Evolutionary conservation across 2,329 filamentous ascomycete species (phyloP), one percentile per base, ranked within the genome.

Genomic region (Sphaerostilbella broomeana): DNA sequence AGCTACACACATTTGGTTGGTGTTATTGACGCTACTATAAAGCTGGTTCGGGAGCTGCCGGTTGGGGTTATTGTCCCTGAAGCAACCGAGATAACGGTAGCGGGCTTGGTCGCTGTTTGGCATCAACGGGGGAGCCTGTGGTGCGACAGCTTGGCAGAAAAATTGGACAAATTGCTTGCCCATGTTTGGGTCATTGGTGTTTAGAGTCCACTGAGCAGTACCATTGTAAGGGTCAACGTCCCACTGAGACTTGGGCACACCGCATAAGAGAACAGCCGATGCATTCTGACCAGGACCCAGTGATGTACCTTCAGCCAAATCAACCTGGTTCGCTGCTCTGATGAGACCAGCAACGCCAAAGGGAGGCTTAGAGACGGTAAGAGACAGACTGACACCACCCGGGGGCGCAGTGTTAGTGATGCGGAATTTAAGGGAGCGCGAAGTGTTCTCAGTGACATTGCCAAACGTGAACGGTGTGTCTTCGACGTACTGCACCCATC

Each of bases 291-390:
- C 72, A 0, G 72, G 65, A 0, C 57, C 55, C 1, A 79, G 56
- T 2, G 61, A 56, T 0, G 69, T 73, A 3, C 76, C 76, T 49
- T 80, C 76, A 0, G 69, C 73, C 1, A 79, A 65, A 33, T 78
- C 75, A 7, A 76, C 62, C 13, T 70, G 64, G 51, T 79, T 80
- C 10, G 62, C 64, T 1, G 74, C 70, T 15, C 66, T 63, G 26
- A 79, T 65, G 16, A 78, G 67, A 3, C 73, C 70, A n/a, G 58
- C 48, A 3, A 74, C 62, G 11, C 73, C 74, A 38, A 73, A 77
- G 0, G 76, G 76, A 4, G 75, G 73, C 51, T 80, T 80, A 0
- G 75, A 79, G 3, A 80, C 73, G 0, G 75, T 78, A 11, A 79
- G 56, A 0, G 69, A 73, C 2, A 79, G 62, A 2, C 58, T 57